Evolutionary conservation across 192 early-diverging fungal genomes (phyloP), one percentile per base, ranked within the genome.

Genomic region (Chytriomyces sp.): DNA sequence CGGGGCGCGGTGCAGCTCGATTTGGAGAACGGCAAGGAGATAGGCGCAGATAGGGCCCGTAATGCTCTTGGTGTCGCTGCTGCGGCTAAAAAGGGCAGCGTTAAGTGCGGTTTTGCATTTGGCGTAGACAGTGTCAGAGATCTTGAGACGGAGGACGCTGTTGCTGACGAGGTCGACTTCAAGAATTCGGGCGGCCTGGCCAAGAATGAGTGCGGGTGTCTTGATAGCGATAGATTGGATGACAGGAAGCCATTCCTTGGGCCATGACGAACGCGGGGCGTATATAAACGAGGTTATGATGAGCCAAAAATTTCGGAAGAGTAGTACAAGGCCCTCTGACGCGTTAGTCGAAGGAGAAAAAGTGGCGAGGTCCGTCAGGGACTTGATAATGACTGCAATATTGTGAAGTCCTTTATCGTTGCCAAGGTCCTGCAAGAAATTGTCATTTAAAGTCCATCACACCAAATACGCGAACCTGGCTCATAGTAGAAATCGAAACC

Each of bases 231-330:
- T 89, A 4, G 82, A 39, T 0, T 83, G 52, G 74, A 95, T 83
- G 1, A 90, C 81, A 3, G 78, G 76, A 66, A 86, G 78, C 90
- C 93, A 96, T 26, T 92, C 91, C 19, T 82, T 74, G 30, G 89
- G 85, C 86, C 94, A 95, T 12, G 84, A 77, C 0, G 89, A 85
- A 36, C 92, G 87, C 8, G 88, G 84, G 36, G 90, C 81, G 59
- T 93, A 89, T 1, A 95, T 90, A 75, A 87, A 90, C 12, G 91
- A 75, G 3, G 94, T 90, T 59, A 91, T 84, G 59, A 93, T 90
- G 70, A 98, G 89, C 97, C 97, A 99, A 39, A 93, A 86, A 76
- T 94, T 93, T 53, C 96, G 86, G 81, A 95, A 95, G 31, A 91
- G 68, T 34, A 83, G 75, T 3, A 88, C 84, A 22, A 88, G 81